Base-by-base conservation (phyloP, 257 asterid genomes). In the Thymus quinquecostatus region DNA sequence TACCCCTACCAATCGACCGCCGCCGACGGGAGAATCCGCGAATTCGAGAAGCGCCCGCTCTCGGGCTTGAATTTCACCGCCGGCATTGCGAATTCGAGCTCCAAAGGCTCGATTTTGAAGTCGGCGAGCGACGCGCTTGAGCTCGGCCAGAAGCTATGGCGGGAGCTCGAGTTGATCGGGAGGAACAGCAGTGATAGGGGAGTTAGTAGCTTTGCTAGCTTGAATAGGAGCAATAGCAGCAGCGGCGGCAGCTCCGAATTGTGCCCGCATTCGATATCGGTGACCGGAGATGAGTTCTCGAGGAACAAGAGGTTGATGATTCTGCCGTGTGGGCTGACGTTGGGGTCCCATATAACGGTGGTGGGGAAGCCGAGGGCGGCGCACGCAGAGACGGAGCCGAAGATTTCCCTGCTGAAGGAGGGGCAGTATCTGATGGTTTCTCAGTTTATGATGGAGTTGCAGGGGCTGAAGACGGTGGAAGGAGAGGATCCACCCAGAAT, bases 401-500 rank as follows among this genome's bases (percentile, higher is more conserved):
- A 89, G 91, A 94, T 94, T 72, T 89, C 97, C 0, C 77, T 89
- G 79, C 59, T 85, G 81, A 82, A 76, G 63, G 87, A 84, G 61
- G 96, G 98, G 9, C 97, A 93, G 61, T 83, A 75, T 60, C 75
- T 84, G 74, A 91, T 89, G 97, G 96, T 93, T 74, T 91, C 98
- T 0, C 98, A 93, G 80, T 93, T 93, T 63, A 87, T 90, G 96
- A 87, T 93, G 94, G 98, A 93, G 76, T 47, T 93, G 72, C 96
- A 91, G 82, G 98, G 98, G 41, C 75, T 93, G 71, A 91, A 89
- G 85, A 79, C 88, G 2, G 97, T 91, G 75, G 98, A 94, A 63
- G 97, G 93, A 53, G 98, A 90, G 80, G 97, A 90, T 66, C 98
- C 98, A 0, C 98, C 98, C 1, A 83, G 97, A 82, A 88, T 90